phyloP scores from a whole-genome alignment of 129 eudicot genomes.

The Cynara cardunculus region DNA sequence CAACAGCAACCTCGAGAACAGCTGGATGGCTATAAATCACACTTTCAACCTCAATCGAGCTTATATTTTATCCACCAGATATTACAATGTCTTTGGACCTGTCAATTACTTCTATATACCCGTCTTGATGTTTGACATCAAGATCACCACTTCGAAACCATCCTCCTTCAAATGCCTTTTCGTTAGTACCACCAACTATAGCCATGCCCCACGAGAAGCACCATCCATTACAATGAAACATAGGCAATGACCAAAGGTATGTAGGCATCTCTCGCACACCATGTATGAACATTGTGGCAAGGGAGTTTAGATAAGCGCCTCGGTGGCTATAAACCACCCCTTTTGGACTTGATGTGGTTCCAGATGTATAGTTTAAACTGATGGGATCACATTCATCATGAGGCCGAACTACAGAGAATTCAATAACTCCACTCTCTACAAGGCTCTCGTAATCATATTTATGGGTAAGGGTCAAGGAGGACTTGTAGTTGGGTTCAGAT shows the following conservation, averaged over 20 bases:
- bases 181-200: constrained; percentile 66
- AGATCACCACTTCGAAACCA: constrained; percentile 52
- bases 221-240: constrained; percentile 91
- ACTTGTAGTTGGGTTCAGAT: constrained; percentile 21
- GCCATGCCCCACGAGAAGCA: constrained; percentile 76
- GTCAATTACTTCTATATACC: constrained; percentile 44
- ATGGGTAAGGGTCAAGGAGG: neutral
- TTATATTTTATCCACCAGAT: no score
- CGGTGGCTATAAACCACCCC: constrained; percentile 74
- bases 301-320: constrained; percentile 65
- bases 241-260: constrained; percentile 78
- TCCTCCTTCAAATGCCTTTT: constrained; percentile 47
- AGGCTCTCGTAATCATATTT: constrained; percentile 52
- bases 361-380: constrained; percentile 70
- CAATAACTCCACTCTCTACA: constrained; percentile 35
- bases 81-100: no score
- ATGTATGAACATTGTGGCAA: constrained; percentile 50
- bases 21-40: no score
- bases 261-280: constrained; percentile 58
- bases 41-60: no score
- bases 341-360: constrained; percentile 77
- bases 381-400: constrained; percentile 66
- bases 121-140: constrained; percentile 41
- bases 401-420: constrained; percentile 38
- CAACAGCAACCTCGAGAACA: no score